Conservation (phyloP, 2,329 filamentous ascomycete species). For the Aspergillus tamarii region DNA sequence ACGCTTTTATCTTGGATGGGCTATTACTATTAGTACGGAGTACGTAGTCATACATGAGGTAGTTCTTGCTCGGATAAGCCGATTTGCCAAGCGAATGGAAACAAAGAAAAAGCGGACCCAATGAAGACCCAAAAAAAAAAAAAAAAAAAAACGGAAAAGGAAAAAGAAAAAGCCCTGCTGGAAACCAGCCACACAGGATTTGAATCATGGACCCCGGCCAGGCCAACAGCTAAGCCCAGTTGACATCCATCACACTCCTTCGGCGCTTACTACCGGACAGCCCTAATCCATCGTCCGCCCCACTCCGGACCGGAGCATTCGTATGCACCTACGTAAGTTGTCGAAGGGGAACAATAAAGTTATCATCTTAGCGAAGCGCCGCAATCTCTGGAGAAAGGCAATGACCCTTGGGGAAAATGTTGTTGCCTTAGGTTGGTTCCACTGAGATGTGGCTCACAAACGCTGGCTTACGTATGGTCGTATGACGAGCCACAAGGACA, state of each 20-base stretch:
- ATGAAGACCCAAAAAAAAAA: background rate
- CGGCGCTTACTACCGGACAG: constrained; percentile 2
- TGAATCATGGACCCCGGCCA: background rate
- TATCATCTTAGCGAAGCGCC: constrained; percentile 9
- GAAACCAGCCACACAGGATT: background rate
- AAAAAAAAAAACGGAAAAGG: background rate
- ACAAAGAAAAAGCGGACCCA: background rate
- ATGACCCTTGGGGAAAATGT: constrained; percentile 7
- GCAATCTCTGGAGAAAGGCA: constrained; percentile 9
- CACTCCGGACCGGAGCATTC: constrained; percentile 22
- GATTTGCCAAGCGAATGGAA: background rate
- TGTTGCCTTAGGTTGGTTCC: constrained; percentile 10
- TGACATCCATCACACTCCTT: background rate
- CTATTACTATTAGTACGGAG: background rate
- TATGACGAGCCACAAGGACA: constrained; percentile 7
- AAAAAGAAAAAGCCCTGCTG: background rate
- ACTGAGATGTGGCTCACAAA: constrained; percentile 5
- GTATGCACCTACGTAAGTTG: constrained; percentile 29
- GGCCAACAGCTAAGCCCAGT: background rate
- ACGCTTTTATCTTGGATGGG: background rate
- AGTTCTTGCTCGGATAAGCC: background rate
- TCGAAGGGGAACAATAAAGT: constrained; percentile 7
- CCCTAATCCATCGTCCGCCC: constrained; percentile 10
- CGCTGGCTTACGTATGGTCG: constrained; percentile 13
- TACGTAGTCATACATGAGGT: constrained; percentile 8